Conservation (phyloP, 2,329 filamentous ascomycete genomes). For the Fusarium sp. region DNA sequence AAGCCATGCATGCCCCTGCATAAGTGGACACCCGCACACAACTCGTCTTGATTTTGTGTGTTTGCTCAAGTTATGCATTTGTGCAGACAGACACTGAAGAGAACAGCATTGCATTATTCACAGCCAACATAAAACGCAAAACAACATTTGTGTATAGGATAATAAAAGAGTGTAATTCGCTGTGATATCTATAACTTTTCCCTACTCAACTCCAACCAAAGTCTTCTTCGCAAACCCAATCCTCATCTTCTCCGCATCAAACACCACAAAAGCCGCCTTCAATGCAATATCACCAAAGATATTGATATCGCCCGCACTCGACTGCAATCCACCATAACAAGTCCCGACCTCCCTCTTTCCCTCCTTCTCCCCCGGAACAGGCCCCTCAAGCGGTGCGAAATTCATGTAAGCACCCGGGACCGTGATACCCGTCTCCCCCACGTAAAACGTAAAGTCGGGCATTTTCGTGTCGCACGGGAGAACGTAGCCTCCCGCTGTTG, state of each 20-base stretch:
- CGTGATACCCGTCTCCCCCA: constrained; percentile 65
- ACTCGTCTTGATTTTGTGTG: not conserved
- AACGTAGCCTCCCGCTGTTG: constrained; percentile 54
- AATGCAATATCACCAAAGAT: constrained; percentile 71
- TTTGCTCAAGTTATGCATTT: not conserved
- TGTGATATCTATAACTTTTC: not conserved
- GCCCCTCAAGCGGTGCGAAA: constrained; percentile 54
- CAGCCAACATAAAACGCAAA: not conserved
- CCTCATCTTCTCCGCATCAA: constrained; percentile 50
- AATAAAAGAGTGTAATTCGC: not conserved
- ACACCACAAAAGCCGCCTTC: constrained; percentile 67
- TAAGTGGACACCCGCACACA: not conserved
- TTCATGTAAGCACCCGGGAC: constrained; percentile 63
- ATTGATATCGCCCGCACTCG: constrained; percentile 57
- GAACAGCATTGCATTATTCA: not conserved
- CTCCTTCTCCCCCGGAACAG: not conserved
- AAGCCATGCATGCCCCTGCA: not conserved
- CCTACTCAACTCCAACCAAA: not conserved
- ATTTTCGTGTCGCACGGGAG: constrained; percentile 56
- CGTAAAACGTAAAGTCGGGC: constrained; percentile 61
- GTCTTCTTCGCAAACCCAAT: constrained; percentile 37
- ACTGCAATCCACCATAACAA: constrained; percentile 76
- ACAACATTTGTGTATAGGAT: not conserved
- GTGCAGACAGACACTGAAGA: not conserved
- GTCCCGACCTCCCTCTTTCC: not conserved